Conservation (phyloP, 176 grass and related monocot genomes). For the Microstegium vimineum region DNA sequence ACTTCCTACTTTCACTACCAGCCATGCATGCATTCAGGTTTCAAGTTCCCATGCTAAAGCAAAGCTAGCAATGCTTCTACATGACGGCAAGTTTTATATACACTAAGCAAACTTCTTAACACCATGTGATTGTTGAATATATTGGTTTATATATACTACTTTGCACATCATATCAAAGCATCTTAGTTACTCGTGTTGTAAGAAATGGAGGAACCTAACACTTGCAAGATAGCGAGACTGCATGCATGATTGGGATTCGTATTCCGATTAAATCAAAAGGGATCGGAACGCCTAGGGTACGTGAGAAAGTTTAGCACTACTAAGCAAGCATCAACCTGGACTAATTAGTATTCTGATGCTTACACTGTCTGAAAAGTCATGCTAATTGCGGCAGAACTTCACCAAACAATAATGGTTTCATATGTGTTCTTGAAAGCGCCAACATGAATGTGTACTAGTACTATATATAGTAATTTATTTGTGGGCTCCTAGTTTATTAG, state of each 20-base stretch:
- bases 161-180: slow-evolving; percentile 31
- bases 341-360: slow-evolving; percentile 23
- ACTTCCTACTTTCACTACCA: slow-evolving; percentile 27
- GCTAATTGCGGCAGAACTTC: slow-evolving; percentile 23
- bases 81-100: slow-evolving; percentile 2
- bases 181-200: slow-evolving; percentile 16
- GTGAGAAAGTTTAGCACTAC: slow-evolving; percentile 21
- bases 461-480: neutral
- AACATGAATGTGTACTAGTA: neutral
- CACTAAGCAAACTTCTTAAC: neutral
- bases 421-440: neutral
- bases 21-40: too few relatives aligned
- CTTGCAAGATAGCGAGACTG: neutral
- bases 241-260: slow-evolving; percentile 25
- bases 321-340: slow-evolving; percentile 40
- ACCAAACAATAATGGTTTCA: neutral
- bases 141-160: neutral
- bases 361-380: slow-evolving; percentile 23
- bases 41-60: slow-evolving; percentile 27
- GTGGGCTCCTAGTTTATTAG: neutral
- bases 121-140: slow-evolving; percentile 32
- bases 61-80: neutral
- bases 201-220: slow-evolving; percentile 18
- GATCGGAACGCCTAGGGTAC: neutral
- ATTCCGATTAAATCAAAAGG: slow-evolving; percentile 12